A percentile compares a stretch with the other conserved stretches of the same genome.
These are phyloP conservation scores for Tephrocybe rancida DNA, from an alignment of 768 basidiomycete genomes.

Conservation along the genomic window DNA sequence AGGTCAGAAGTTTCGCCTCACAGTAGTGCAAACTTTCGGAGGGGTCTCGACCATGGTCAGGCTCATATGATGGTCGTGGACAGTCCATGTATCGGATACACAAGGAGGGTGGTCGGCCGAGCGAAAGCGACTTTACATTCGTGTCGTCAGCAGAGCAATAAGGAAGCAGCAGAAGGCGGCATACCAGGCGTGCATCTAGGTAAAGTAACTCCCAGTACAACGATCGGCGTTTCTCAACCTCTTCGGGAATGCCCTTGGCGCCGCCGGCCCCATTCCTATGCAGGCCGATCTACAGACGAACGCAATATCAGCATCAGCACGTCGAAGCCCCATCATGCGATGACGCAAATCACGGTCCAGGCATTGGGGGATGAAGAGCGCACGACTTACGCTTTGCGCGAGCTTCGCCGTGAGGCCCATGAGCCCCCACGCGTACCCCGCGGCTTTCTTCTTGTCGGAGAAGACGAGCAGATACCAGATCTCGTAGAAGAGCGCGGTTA, in stretches of 20 bases:
- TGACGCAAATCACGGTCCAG: not conserved
- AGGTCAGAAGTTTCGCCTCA: conserved; percentile 21
- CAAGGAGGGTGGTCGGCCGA: conserved; percentile 70
- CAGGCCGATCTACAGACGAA: conserved; percentile 12
- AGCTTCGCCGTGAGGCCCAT: conserved; percentile 62
- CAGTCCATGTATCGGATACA: conserved; percentile 65
- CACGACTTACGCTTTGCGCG: conserved; percentile 68
- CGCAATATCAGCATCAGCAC: not conserved
- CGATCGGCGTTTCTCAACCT: conserved; percentile 67
- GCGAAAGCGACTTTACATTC: conserved; percentile 51
- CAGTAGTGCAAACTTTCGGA: conserved; percentile 44
- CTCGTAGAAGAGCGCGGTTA: conserved; percentile 60
- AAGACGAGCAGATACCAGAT: conserved; percentile 72
- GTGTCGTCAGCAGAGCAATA: not conserved
- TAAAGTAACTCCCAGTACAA: conserved; percentile 74
- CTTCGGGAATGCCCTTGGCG: conserved; percentile 70
- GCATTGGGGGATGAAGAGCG: conserved; percentile 52
- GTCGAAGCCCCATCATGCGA: not conserved
- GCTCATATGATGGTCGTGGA: conserved; percentile 44
- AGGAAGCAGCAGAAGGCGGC: conserved; percentile 24
- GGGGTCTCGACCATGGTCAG: conserved; percentile 38
- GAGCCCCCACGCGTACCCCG: conserved; percentile 57
- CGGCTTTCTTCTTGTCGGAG: conserved; percentile 69
- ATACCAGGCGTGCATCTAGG: conserved; percentile 62
- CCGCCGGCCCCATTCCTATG: conserved; percentile 52